Conservation (phyloP, 2,329 filamentous ascomycete species). For the Xylaria sp. region DNA sequence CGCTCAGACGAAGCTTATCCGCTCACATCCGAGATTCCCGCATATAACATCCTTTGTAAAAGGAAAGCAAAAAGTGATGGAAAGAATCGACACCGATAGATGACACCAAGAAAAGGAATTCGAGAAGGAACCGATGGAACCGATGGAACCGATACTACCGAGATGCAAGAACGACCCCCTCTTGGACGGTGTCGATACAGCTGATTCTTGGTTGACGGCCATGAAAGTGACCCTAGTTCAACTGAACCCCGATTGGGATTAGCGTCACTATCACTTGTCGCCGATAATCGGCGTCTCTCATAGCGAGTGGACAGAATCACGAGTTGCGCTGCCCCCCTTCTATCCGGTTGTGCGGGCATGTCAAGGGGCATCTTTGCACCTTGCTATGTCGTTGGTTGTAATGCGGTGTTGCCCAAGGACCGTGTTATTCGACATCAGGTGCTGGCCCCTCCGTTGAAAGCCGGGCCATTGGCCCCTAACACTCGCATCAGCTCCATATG, state of each 20-base stretch:
- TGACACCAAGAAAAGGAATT: neutral
- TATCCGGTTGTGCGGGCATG: neutral
- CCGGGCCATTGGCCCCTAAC: neutral
- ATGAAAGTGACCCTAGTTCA: neutral
- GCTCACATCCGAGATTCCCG: neutral
- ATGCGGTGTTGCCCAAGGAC: neutral
- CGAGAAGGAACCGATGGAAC: slow-evolving; percentile 5
- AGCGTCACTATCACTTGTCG: neutral
- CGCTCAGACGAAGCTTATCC: neutral
- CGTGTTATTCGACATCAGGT: neutral
- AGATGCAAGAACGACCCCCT: neutral
- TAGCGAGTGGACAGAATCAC: neutral
- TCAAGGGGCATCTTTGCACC: neutral
- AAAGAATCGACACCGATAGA: neutral
- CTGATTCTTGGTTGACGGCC: neutral
- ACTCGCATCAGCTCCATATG: slow-evolving; percentile 6
- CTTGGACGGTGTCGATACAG: neutral
- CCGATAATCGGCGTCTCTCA: slow-evolving; percentile 15
- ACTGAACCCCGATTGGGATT: slow-evolving; percentile 8
- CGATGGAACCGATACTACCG: slow-evolving; percentile 8
- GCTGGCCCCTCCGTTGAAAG: neutral
- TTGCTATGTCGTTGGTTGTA: neutral
- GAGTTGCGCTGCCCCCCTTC: neutral
- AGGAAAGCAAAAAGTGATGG: neutral
- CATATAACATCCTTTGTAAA: neutral